Evolutionary conservation across 2,329 filamentous ascomycete genomes (phyloP).

Genomic region (Talaromyces marneffei): DNA sequence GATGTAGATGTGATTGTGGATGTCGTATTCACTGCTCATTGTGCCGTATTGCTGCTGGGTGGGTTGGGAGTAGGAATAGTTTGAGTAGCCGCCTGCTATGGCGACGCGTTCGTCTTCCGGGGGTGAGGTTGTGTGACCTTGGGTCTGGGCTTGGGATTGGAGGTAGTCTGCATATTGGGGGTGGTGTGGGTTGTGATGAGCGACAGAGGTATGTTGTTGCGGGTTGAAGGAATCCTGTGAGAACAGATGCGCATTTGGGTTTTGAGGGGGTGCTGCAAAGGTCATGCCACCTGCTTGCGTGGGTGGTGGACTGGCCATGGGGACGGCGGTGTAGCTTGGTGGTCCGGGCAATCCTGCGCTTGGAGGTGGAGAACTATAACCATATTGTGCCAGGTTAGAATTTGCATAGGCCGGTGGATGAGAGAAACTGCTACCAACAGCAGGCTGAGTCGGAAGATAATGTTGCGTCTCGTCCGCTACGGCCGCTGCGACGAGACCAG

Average conservation of each 20-base stretch:
- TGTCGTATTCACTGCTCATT: slow-evolving; percentile 32
- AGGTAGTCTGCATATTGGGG: slow-evolving; percentile 18
- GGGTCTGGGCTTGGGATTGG: slow-evolving; percentile 16
- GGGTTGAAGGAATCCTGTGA: slow-evolving; percentile 24
- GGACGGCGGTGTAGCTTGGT: slow-evolving; percentile 26
- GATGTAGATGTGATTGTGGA: slow-evolving; percentile 44
- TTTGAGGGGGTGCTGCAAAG: slow-evolving; percentile 29
- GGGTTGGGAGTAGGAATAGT: slow-evolving; percentile 38
- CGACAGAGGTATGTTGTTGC: slow-evolving; percentile 5
- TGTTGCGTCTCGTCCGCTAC: slow-evolving; percentile 33
- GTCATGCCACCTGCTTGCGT: slow-evolving; percentile 23
- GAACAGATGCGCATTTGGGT: slow-evolving; percentile 33
- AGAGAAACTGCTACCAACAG: slow-evolving; percentile 18
- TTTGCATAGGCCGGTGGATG: slow-evolving; percentile 22
- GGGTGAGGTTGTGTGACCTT: neutral
- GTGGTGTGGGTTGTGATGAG: slow-evolving; percentile 16
- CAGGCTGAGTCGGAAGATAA: slow-evolving; percentile 26
- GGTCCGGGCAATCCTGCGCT: slow-evolving; percentile 28
- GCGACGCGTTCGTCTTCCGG: slow-evolving; percentile 16
- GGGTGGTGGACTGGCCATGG: slow-evolving; percentile 15
- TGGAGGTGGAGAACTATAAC: slow-evolving; percentile 19
- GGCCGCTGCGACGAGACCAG: slow-evolving; percentile 40
- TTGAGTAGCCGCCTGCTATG: slow-evolving; percentile 36
- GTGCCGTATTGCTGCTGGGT: slow-evolving; percentile 20
- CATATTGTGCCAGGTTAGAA: slow-evolving; percentile 16